Percentiles rank a stretch among this genome's conserved stretches.
Conservation (phyloP, 768 basidiomycete species). For the Cystoderma amianthinum region DNA sequence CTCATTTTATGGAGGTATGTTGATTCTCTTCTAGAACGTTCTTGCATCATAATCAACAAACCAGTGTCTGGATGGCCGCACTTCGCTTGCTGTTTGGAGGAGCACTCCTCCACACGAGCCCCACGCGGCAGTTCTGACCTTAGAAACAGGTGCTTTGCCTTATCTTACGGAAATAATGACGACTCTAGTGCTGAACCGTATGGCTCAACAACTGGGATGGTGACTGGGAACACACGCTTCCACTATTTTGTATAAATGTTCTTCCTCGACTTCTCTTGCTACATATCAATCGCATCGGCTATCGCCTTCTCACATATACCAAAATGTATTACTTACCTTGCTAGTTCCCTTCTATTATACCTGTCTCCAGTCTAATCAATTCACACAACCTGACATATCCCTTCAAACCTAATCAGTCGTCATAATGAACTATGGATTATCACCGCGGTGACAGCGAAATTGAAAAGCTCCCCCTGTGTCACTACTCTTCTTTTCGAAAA, state of each 20-base stretch:
- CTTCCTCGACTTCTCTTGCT: background rate
- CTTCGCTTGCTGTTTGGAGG: constrained; percentile 64
- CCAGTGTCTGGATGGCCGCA: constrained; percentile 56
- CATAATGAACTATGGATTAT: constrained; percentile 7
- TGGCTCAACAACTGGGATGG: constrained; percentile 60
- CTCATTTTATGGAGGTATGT: constrained; percentile 64
- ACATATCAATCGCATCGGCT: background rate
- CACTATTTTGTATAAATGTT: background rate
- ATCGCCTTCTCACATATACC: constrained; percentile 8
- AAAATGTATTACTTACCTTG: constrained; percentile 7
- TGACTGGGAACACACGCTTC: constrained; percentile 7
- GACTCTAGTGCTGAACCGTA: constrained; percentile 67
- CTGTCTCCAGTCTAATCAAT: too few relatives aligned
- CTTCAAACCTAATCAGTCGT: constrained; percentile 2
- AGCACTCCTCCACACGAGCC: constrained; percentile 47
- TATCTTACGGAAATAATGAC: constrained; percentile 75
- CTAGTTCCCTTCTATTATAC: too few relatives aligned
- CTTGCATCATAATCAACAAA: background rate
- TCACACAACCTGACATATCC: background rate
- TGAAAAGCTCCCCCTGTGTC: background rate
- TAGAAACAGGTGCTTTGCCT: constrained; percentile 50
- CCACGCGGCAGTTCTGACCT: constrained; percentile 51
- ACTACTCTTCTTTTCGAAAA: constrained; percentile 31
- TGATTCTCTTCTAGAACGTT: background rate
- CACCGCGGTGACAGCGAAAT: constrained; percentile 9